Percentiles rank a stretch among this genome's conserved stretches.
phyloP scores from a whole-genome alignment of 306 rosid species.

The Quercus agrifolia region DNA sequence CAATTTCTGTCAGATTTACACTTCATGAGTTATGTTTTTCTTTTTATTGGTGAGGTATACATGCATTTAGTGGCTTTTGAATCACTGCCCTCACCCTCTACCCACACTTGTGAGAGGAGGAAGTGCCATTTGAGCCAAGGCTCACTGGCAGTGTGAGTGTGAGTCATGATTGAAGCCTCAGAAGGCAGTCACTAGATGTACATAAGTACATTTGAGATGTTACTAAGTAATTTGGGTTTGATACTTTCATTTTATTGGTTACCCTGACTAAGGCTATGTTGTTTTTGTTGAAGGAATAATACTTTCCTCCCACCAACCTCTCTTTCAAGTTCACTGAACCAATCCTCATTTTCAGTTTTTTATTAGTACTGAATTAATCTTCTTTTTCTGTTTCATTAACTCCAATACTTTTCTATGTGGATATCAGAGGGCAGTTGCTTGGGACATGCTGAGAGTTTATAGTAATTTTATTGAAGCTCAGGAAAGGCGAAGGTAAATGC shows the following conservation, averaged over 20 bases:
- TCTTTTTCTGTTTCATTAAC: neutral
- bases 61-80: too few relatives aligned
- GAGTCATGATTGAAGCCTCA: neutral
- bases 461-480: slow-evolving; percentile 71
- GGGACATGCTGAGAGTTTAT: slow-evolving; percentile 95
- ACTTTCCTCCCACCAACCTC: neutral
- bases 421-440: slow-evolving; percentile 80
- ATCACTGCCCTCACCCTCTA: too few relatives aligned
- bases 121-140: too few relatives aligned
- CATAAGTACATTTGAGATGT: neutral
- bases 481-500: slow-evolving; percentile 80
- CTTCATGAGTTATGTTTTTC: too few relatives aligned
- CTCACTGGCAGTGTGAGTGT: too few relatives aligned
- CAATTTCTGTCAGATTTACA: too few relatives aligned
- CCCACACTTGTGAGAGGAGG: too few relatives aligned
- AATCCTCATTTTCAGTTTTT: slow-evolving; percentile 2
- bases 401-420: slow-evolving; percentile 12
- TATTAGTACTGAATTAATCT: slow-evolving; percentile 4
- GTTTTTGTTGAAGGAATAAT: neutral
- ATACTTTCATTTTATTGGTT: too few relatives aligned
- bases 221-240: neutral
- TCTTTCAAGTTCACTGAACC: slow-evolving; percentile 11
- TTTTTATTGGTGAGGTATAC: too few relatives aligned
- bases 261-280: neutral
- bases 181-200: neutral